Percentiles rank a stretch among this genome's conserved stretches.
phyloP scores from a whole-genome alignment of 305 asterid species.

The Andrographis paniculata region DNA sequence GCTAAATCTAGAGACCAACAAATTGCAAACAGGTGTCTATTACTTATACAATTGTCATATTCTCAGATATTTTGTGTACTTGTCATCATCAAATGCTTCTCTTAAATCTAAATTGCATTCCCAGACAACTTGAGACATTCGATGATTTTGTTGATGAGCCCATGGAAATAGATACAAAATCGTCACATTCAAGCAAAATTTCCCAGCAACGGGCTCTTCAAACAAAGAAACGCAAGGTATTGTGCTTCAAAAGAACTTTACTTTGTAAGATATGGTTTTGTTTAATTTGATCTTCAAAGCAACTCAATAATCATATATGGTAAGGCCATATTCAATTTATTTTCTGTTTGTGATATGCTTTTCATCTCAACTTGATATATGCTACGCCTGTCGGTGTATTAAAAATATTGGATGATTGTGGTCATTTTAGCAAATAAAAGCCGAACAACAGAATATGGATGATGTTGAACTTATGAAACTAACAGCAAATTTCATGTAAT shows the following conservation, averaged over 20 bases:
- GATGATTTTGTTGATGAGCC: slow-evolving; percentile 89
- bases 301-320: slow-evolving; percentile 1
- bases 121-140: slow-evolving; percentile 71
- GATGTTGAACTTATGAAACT: background rate
- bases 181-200: slow-evolving; percentile 27
- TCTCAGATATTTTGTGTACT: background rate
- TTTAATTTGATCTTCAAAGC: slow-evolving; percentile 7
- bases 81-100: background rate
- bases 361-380: too few species aligned
- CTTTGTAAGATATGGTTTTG: slow-evolving; percentile 10
- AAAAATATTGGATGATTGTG: too few species aligned
- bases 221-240: slow-evolving; percentile 64
- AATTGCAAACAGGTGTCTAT: slow-evolving; percentile 55
- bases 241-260: slow-evolving; percentile 7
- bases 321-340: background rate
- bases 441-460: background rate
- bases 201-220: slow-evolving; percentile 40
- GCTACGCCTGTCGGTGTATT: too few species aligned
- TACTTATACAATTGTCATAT: background rate
- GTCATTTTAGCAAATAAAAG: background rate
- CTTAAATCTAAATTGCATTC: slow-evolving; percentile 5
- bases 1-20: slow-evolving; percentile 11
- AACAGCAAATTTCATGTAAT: slow-evolving; percentile 2
- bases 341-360: too few species aligned
- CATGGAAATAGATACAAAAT: slow-evolving; percentile 34